phyloP scores from a whole-genome alignment of 257 asterid species.

The Striga asiatica region DNA sequence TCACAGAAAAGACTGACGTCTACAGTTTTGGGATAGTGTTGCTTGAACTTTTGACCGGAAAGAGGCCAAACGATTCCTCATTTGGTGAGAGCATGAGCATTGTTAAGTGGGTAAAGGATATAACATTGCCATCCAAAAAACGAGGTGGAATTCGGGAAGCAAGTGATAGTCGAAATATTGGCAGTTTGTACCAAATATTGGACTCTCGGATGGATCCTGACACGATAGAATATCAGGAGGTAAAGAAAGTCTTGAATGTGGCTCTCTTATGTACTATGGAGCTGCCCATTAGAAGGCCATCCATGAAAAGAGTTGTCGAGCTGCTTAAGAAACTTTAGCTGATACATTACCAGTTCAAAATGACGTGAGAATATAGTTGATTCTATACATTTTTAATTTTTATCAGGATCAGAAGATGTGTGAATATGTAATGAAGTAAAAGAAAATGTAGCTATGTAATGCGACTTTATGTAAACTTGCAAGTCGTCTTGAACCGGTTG shows the following conservation, averaged over 20 bases:
- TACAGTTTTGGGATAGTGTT: slow-evolving; percentile 69
- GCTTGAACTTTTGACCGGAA: slow-evolving; percentile 55
- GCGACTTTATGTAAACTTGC: too few relatives aligned
- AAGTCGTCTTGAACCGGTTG: too few relatives aligned
- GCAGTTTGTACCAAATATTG: slow-evolving; percentile 27
- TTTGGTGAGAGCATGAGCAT: slow-evolving; percentile 53
- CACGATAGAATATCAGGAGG: slow-evolving; percentile 26
- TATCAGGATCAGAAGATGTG: too few relatives aligned
- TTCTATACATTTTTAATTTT: too few relatives aligned
- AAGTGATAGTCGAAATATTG: background rate
- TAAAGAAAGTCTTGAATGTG: slow-evolving; percentile 38
- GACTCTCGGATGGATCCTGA: slow-evolving; percentile 38
- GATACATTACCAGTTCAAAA: background rate
- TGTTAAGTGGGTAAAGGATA: slow-evolving; percentile 48
- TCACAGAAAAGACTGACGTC: slow-evolving; percentile 66
- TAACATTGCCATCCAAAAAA: slow-evolving; percentile 21
- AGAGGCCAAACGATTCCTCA: slow-evolving; percentile 35
- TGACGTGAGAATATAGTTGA: too few relatives aligned
- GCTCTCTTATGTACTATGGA: slow-evolving; percentile 53
- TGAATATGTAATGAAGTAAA: too few relatives aligned
- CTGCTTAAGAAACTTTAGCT: slow-evolving; percentile 31
- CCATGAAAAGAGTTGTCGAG: slow-evolving; percentile 66
- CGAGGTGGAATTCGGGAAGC: slow-evolving; percentile 10
- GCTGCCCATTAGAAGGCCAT: slow-evolving; percentile 49
- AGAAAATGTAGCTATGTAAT: too few relatives aligned